These are phyloP conservation scores for Trichoderma asperellum DNA, from an alignment of 2,329 filamentous ascomycete species.

Conservation along the genomic window DNA sequence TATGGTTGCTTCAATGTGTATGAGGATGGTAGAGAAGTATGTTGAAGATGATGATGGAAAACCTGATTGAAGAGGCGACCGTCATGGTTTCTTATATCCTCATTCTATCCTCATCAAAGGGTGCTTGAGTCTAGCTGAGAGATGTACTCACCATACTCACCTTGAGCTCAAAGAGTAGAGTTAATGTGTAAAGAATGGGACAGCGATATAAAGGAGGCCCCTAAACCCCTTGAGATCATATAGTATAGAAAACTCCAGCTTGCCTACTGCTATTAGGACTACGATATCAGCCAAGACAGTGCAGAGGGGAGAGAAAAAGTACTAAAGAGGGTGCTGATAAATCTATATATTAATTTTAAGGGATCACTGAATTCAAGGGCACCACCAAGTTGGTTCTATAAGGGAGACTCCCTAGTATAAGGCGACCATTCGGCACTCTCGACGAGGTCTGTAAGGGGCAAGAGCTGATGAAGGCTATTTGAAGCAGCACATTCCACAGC, in stretches of 20 bases:
- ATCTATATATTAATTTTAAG: slow-evolving; percentile 3
- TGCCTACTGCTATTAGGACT: not conserved
- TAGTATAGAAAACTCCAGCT: not conserved
- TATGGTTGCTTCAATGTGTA: not conserved
- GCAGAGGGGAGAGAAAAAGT: not conserved
- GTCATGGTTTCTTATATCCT: slow-evolving; percentile 12
- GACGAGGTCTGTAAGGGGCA: not conserved
- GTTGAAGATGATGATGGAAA: not conserved
- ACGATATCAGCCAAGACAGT: not conserved
- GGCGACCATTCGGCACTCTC: not conserved
- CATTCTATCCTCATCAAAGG: not conserved
- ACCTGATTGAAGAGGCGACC: not conserved
- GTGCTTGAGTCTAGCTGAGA: too few relatives aligned
- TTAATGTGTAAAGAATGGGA: slow-evolving; percentile 5
- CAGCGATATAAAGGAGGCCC: slow-evolving; percentile 23
- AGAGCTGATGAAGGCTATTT: not conserved
- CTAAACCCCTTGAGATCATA: not conserved
- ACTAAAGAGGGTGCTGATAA: not conserved
- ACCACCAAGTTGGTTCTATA: not conserved
- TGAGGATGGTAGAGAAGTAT: not conserved
- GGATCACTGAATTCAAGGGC: not conserved
- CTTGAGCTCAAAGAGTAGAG: not conserved
- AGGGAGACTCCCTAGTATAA: slow-evolving; percentile 2
- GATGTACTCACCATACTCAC: not conserved
- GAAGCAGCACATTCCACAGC: not conserved